phyloP scores from a whole-genome alignment of 768 basidiomycete genomes.

The Lentinus brumalis region DNA sequence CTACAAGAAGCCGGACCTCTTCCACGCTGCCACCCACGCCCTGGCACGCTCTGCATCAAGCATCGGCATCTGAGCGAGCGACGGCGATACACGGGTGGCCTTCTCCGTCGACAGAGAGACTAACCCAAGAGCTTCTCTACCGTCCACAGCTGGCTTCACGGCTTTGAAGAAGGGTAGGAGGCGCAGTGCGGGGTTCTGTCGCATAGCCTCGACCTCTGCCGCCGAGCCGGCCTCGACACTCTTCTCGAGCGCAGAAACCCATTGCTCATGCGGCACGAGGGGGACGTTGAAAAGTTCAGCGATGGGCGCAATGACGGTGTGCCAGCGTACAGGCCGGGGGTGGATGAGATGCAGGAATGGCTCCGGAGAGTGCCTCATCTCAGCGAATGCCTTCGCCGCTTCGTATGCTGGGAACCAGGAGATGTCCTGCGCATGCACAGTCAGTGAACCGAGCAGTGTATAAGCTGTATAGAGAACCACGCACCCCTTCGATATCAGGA shows the following conservation, averaged over 20 bases:
- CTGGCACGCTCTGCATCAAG: not conserved
- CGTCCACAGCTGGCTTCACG: not conserved
- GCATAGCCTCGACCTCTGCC: constrained; percentile 15
- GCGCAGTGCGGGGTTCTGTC: constrained; percentile 31
- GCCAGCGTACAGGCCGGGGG: constrained; percentile 40
- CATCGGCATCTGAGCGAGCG: constrained; percentile 5
- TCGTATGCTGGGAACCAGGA: constrained; percentile 29
- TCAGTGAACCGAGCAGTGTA: not conserved
- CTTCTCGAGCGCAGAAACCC: constrained; percentile 23
- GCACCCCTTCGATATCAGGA: constrained; percentile 38
- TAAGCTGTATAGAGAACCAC: constrained; percentile 10
- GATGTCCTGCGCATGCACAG: constrained; percentile 13
- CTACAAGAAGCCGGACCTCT: not conserved
- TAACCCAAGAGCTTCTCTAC: constrained; percentile 14
- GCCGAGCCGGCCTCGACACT: constrained; percentile 5
- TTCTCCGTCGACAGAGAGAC: constrained; percentile 16
- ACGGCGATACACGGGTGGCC: constrained; percentile 7
- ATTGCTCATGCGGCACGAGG: constrained; percentile 28
- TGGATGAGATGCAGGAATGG: constrained; percentile 42
- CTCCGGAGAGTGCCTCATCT: constrained; percentile 23
- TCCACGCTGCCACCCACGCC: constrained; percentile 1
- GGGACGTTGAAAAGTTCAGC: constrained; percentile 22
- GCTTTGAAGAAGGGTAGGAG: constrained; percentile 27
- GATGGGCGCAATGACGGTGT: constrained; percentile 12
- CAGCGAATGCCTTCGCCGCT: constrained; percentile 26